Evolutionary conservation across 2,329 filamentous ascomycete species (phyloP), one percentile per base, ranked within the genome.

Genomic region (Diaporthe ilicicola): DNA sequence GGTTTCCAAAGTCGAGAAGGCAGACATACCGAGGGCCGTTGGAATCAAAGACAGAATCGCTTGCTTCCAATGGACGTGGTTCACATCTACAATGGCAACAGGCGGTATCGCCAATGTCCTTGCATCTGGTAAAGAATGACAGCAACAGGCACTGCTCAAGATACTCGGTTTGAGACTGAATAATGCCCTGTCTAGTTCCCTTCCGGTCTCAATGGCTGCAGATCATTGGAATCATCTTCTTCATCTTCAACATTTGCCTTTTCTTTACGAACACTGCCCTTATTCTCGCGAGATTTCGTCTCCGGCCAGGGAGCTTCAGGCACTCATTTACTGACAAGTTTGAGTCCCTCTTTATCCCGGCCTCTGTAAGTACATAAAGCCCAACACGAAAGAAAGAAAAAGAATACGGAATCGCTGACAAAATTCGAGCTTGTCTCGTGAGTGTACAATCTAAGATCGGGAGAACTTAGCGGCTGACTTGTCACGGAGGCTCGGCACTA

Each of bases 261-360:
- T 93, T 92, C 76, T 44, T 90, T 15, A 79, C 84, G 62, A 91
- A 94, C 74, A 90, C 89, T 77, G 77, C 85, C 61, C 85, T 94
- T 75, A 88, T 95, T 46, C 85, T 88, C 12, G 81, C 90, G 12
- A 89, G 93, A 24, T 96, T 97, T 79, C 87, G 87, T 75, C 85
- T 88, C 75, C 90, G 91, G 70, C 92, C 92, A 0, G 89, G 90
- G 22, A 93, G 90, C 10, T 93, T 95, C 77, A 86, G 86, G 70
- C 85, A 88, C 17, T 94, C 92, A 0, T 92, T 96, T 72, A 84
- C 90, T 8, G 93, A 95, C 81, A 93, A 93, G 15, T 91, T 92
- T 0, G 94, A 97, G 78, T 92, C 90, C 12, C 84, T 95, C 0
- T 96, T 95, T 78, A 90, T 94, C 19, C 92, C 93, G 0, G 88